Conservation (phyloP, 2,329 filamentous ascomycete species). For the Neopestalotiopsis sp. region DNA sequence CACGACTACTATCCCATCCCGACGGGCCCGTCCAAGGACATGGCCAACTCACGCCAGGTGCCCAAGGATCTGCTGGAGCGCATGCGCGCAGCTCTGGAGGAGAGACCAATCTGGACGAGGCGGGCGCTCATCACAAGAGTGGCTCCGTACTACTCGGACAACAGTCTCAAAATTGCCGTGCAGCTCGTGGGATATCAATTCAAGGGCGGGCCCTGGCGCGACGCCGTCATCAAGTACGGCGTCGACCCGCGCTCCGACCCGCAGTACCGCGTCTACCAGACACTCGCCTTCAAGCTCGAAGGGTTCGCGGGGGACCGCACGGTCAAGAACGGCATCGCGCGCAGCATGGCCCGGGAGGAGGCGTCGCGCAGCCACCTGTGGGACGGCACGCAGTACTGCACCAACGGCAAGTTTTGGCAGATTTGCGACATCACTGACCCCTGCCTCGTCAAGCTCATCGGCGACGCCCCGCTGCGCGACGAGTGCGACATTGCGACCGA, state of each 20-base stretch:
- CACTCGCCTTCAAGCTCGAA: constrained; percentile 78
- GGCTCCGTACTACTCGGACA: constrained; percentile 54
- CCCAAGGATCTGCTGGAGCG: constrained; percentile 68
- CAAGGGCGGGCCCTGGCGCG: constrained; percentile 88
- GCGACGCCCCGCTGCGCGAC: constrained; percentile 62
- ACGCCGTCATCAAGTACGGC: constrained; percentile 84
- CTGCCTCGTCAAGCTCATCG: constrained; percentile 68
- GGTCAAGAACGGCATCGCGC: constrained; percentile 48
- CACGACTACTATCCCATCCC: constrained; percentile 67
- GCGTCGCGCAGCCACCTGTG: constrained; percentile 73
- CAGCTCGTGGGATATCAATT: constrained; percentile 92
- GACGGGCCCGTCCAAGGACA: constrained; percentile 65
- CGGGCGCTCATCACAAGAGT: constrained; percentile 80
- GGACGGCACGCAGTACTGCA: constrained; percentile 75
- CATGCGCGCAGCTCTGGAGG: constrained; percentile 69
- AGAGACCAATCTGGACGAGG: constrained; percentile 85
- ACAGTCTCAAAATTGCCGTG: constrained; percentile 73
- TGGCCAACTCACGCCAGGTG: constrained; percentile 39
- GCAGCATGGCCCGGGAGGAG: constrained; percentile 41
- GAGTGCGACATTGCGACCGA: constrained; percentile 66
- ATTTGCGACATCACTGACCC: constrained; percentile 90
- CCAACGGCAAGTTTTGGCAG: constrained; percentile 92
- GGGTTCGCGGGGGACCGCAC: constrained; percentile 50
- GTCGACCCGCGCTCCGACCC: constrained; percentile 82
- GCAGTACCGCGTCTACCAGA: constrained; percentile 83